Evolutionary conservation across 371 early-diverging fungal species (phyloP).

Genomic region (Mucor velutinosus): DNA sequence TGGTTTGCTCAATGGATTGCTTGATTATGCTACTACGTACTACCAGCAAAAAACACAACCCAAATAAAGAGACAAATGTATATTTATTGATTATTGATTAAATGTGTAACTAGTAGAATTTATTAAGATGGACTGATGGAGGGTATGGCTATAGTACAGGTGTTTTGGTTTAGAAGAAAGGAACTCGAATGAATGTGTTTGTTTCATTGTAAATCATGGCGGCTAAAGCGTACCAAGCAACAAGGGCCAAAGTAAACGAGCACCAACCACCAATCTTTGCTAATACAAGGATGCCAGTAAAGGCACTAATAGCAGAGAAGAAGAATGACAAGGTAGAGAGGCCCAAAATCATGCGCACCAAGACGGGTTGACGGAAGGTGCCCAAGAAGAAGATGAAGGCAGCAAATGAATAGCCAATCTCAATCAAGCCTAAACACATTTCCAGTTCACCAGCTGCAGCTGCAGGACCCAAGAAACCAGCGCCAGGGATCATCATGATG

Average conservation of each 20-base stretch:
- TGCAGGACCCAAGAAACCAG: constrained; percentile 26
- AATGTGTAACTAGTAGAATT: neutral
- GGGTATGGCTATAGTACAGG: neutral
- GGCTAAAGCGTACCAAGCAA: constrained; percentile 30
- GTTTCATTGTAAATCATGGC: constrained; percentile 25
- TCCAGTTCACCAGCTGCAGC: constrained; percentile 20
- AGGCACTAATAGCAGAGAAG: constrained; percentile 23
- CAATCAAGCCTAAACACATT: constrained; percentile 20
- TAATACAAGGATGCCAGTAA: constrained; percentile 18
- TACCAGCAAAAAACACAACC: constrained; percentile 18
- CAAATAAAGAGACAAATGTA: neutral
- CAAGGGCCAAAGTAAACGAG: constrained; percentile 22
- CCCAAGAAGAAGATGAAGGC: constrained; percentile 37
- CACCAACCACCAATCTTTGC: constrained; percentile 35
- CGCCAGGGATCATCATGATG: constrained; percentile 28
- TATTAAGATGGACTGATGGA: neutral
- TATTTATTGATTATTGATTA: neutral
- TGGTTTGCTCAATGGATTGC: constrained; percentile 33
- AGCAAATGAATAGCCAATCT: constrained; percentile 27
- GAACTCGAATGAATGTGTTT: constrained; percentile 25
- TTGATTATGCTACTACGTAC: constrained; percentile 38
- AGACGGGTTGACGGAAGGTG: constrained; percentile 27
- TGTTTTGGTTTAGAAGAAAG: constrained; percentile 18
- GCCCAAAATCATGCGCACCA: constrained; percentile 28
- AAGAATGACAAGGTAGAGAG: constrained; percentile 30